phyloP scores from a whole-genome alignment of 495 filamentous ascomycete genomes.

The Aspergillus funiculosus region DNA sequence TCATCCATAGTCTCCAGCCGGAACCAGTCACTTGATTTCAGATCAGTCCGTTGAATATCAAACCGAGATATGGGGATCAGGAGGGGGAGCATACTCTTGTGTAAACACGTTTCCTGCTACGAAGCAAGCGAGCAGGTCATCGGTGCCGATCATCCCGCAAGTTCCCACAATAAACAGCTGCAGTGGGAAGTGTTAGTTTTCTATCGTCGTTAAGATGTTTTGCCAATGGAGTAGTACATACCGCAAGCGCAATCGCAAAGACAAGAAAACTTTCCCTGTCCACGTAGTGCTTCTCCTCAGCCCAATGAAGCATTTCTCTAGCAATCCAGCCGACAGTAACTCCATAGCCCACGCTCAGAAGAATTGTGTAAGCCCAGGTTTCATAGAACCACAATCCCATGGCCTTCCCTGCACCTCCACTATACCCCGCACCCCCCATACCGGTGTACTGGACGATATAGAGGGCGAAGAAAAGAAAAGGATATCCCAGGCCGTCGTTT shows the following conservation, averaged over 20 bases:
- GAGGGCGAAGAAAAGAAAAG: constrained; percentile 79
- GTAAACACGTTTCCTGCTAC: constrained; percentile 89
- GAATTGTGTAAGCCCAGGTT: constrained; percentile 78
- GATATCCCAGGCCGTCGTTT: constrained; percentile 92
- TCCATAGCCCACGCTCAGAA: constrained; percentile 76
- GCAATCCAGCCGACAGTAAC: constrained; percentile 71
- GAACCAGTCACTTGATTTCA: constrained; percentile 67
- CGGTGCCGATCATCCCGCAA: constrained; percentile 82
- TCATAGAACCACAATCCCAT: constrained; percentile 82
- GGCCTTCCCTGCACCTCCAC: constrained; percentile 57
- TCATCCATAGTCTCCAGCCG: constrained; percentile 83
- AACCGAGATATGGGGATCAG: no score
- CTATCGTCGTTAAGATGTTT: no score
- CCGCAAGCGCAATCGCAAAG: constrained; percentile 76
- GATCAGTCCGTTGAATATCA: no score
- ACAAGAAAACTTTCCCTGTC: constrained; percentile 89
- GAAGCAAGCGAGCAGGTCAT: constrained; percentile 91
- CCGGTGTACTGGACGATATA: constrained; percentile 75
- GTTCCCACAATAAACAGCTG: constrained; percentile 78
- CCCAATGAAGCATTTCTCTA: constrained; percentile 76
- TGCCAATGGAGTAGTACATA: constrained; percentile 40
- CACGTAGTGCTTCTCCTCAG: constrained; percentile 74
- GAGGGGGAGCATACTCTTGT: constrained; percentile 53
- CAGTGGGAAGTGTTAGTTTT: constrained; percentile 1
- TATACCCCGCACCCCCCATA: constrained; percentile 48